A percentile compares a stretch with the other conserved stretches of the same genome.
These are phyloP conservation scores for Pyrus bretschneideri DNA, from an alignment of 306 rosid genomes.

Conservation along the genomic window DNA sequence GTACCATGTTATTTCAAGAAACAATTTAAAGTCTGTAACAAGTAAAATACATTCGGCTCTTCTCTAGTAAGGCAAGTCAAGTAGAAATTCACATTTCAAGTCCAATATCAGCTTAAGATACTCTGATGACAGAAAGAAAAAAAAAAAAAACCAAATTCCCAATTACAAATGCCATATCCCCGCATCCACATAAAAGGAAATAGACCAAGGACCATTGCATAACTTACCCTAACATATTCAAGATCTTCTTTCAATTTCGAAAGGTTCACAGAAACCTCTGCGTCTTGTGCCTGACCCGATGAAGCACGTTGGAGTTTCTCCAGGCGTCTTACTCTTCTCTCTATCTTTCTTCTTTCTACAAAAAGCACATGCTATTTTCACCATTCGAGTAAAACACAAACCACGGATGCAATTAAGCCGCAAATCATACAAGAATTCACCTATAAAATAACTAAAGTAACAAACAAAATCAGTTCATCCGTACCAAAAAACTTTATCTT, in stretches of 20 bases:
- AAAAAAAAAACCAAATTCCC: background rate
- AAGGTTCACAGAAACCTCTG: conserved; percentile 55
- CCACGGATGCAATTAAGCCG: background rate
- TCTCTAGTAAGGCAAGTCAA: background rate
- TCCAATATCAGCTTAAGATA: background rate
- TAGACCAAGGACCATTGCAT: background rate
- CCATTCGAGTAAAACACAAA: background rate
- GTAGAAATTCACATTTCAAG: background rate
- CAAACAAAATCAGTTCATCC: background rate
- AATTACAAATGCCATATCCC: background rate
- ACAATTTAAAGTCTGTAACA: background rate
- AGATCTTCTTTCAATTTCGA: conserved; percentile 82
- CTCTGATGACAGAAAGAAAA: background rate
- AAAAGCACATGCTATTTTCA: conserved; percentile 8
- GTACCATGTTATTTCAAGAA: background rate
- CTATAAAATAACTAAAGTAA: background rate
- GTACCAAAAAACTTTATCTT: conserved; percentile 91
- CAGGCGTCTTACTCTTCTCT: conserved; percentile 79
- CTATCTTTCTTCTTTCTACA: conserved; percentile 85
- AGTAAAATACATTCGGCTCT: background rate
- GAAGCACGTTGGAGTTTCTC: conserved; percentile 80
- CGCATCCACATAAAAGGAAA: background rate
- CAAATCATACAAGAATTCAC: background rate
- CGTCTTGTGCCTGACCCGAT: conserved; percentile 53
- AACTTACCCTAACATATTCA: conserved; percentile 78